phyloP scores from a whole-genome alignment of 2,329 filamentous ascomycete genomes.

The Aspergillus awamori region DNA sequence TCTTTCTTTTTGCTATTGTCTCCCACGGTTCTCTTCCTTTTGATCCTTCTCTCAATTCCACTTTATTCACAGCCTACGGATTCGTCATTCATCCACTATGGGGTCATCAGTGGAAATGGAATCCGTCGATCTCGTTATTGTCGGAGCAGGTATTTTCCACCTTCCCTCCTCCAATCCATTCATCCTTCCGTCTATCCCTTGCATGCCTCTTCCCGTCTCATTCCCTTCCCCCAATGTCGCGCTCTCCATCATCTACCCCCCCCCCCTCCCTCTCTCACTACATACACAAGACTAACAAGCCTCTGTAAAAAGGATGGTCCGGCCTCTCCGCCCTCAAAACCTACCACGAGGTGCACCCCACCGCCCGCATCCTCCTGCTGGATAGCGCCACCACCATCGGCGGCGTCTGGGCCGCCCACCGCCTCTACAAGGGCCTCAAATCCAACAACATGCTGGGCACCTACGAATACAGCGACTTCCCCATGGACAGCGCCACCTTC shows the following conservation, averaged over 20 bases:
- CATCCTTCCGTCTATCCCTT: background rate
- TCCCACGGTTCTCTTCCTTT: too few relatives aligned
- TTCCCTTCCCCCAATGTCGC: background rate
- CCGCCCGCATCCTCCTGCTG: constrained; percentile 59
- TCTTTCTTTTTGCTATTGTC: too few relatives aligned
- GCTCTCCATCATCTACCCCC: background rate
- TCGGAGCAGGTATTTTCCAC: constrained; percentile 28
- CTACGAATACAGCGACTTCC: constrained; percentile 74
- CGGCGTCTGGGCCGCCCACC: constrained; percentile 69
- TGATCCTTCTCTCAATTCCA: too few relatives aligned
- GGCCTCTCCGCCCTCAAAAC: constrained; percentile 66
- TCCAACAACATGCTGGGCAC: constrained; percentile 75
- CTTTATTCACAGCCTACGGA: too few relatives aligned
- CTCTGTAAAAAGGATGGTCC: constrained; percentile 46
- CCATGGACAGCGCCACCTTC: constrained; percentile 62
- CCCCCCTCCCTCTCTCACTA: background rate
- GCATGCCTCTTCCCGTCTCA: background rate
- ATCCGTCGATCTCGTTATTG: constrained; percentile 32
- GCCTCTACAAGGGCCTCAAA: constrained; percentile 68
- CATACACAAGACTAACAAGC: background rate
- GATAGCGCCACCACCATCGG: constrained; percentile 63
- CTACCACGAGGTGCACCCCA: constrained; percentile 61
- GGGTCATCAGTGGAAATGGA: constrained; percentile 25
- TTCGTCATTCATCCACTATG: background rate
- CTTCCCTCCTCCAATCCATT: background rate